phyloP scores from a whole-genome alignment of 768 basidiomycete species.

The Butyriboletus loyo region DNA sequence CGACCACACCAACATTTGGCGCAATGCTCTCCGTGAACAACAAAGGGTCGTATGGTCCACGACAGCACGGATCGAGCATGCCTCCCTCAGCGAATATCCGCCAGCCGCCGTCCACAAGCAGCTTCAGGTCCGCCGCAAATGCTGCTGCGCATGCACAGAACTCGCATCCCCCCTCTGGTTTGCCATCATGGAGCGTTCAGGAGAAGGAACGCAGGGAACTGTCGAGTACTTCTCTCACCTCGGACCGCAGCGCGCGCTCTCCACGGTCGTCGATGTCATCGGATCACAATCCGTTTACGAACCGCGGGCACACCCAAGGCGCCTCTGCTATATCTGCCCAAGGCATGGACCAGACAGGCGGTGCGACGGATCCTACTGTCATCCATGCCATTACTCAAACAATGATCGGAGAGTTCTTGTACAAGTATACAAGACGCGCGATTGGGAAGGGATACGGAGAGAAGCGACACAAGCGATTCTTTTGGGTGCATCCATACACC shows the following conservation, averaged over 20 bases:
- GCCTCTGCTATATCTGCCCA: constrained; percentile 47
- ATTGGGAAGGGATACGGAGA: constrained; percentile 91
- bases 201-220: constrained; percentile 55
- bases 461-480: constrained; percentile 89
- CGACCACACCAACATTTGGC: constrained; percentile 82
- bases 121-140: constrained; percentile 74
- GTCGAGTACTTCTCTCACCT: constrained; percentile 68
- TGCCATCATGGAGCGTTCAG: constrained; percentile 50
- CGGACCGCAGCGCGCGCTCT: constrained; percentile 65
- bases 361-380: constrained; percentile 79
- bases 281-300: constrained; percentile 55
- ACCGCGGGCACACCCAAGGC: constrained; percentile 34
- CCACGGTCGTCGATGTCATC: constrained; percentile 83
- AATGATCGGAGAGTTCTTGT: constrained; percentile 99
- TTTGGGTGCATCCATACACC: constrained; percentile 99
- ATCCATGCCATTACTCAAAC: constrained; percentile 99
- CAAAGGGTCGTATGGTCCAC: constrained; percentile 42
- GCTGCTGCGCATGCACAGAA: constrained; percentile 51
- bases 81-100: constrained; percentile 68
- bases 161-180: constrained; percentile 38
- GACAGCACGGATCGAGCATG: constrained; percentile 73
- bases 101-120: constrained; percentile 74
- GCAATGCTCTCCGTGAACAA: constrained; percentile 56
- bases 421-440: constrained; percentile 90
- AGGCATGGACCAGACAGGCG: constrained; percentile 24